Evolutionary conservation across 768 basidiomycete genomes (phyloP).

Genomic region (Strobilomyces confusus): DNA sequence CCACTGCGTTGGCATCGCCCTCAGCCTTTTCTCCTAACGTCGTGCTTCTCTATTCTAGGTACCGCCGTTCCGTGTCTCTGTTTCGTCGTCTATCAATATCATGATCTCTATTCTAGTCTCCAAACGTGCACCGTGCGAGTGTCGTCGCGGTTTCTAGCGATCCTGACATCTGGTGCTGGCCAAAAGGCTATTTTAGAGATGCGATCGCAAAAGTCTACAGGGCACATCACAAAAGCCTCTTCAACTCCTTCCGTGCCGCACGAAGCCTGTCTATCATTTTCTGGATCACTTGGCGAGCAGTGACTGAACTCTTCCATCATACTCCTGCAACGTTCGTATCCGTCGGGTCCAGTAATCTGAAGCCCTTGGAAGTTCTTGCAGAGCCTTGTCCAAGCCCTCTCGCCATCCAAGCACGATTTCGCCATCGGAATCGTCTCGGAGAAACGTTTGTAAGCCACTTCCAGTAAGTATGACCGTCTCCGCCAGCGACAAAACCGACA

Average conservation of each 20-base stretch:
- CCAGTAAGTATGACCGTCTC: neutral
- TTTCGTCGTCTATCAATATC: too few relatives aligned
- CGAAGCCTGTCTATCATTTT: constrained; percentile 51
- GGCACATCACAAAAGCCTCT: constrained; percentile 13
- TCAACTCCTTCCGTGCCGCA: constrained; percentile 41
- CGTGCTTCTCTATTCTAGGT: too few relatives aligned
- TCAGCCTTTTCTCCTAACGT: too few relatives aligned
- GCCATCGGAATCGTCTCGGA: constrained; percentile 21
- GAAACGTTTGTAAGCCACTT: constrained; percentile 48
- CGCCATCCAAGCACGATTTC: constrained; percentile 44
- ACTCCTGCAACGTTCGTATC: constrained; percentile 41
- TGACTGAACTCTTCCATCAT: constrained; percentile 49
- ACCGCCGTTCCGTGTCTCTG: too few relatives aligned
- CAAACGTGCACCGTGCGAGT: too few relatives aligned
- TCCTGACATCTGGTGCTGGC: too few relatives aligned
- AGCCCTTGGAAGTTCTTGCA: constrained; percentile 51
- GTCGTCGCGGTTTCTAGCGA: too few relatives aligned
- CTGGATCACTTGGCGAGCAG: constrained; percentile 42
- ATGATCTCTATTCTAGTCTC: too few relatives aligned
- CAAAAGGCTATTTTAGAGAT: too few relatives aligned
- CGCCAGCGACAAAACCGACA: neutral
- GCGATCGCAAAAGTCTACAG: too few relatives aligned
- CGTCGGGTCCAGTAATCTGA: constrained; percentile 18
- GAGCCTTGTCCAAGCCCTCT: constrained; percentile 39
- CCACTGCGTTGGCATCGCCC: too few relatives aligned